phyloP scores from a whole-genome alignment of 441 rosid species.

The Flueggea neowawraea region DNA sequence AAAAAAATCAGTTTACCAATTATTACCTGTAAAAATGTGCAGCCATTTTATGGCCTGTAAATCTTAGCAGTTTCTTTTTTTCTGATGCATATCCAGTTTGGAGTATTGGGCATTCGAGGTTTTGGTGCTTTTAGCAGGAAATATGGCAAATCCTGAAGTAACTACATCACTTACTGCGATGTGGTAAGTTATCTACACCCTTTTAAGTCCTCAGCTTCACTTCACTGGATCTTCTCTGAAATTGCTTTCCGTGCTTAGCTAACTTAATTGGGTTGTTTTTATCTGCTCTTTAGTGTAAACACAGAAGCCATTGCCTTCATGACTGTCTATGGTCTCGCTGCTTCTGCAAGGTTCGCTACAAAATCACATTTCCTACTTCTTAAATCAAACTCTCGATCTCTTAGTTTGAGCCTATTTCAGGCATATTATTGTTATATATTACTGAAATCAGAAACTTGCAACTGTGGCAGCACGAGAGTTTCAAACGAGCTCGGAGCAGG shows the following conservation, averaged over 20 bases:
- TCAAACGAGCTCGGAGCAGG: conserved; percentile 23
- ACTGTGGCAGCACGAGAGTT: conserved; percentile 52
- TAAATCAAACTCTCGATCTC: no score
- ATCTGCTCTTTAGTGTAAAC: neutral
- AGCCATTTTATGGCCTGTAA: neutral
- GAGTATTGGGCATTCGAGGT: conserved; percentile 79
- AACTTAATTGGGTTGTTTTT: no score
- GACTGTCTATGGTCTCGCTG: neutral
- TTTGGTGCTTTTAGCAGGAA: conserved; percentile 69
- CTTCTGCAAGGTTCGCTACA: conserved; percentile 14
- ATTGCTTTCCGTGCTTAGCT: no score
- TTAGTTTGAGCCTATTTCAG: no score
- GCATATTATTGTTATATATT: no score
- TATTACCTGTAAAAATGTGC: no score
- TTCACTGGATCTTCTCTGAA: no score
- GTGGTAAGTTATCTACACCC: conserved; percentile 33
- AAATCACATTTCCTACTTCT: neutral
- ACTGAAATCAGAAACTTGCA: no score
- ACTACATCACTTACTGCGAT: conserved; percentile 67
- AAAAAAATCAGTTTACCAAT: no score
- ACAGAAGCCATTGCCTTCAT: neutral
- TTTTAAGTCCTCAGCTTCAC: no score
- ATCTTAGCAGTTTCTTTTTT: neutral
- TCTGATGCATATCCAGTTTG: conserved; percentile 35
- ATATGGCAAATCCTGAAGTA: conserved; percentile 58